phyloP scores from a whole-genome alignment of 2,329 filamentous ascomycete genomes.

The Neobulgaria alba region DNA sequence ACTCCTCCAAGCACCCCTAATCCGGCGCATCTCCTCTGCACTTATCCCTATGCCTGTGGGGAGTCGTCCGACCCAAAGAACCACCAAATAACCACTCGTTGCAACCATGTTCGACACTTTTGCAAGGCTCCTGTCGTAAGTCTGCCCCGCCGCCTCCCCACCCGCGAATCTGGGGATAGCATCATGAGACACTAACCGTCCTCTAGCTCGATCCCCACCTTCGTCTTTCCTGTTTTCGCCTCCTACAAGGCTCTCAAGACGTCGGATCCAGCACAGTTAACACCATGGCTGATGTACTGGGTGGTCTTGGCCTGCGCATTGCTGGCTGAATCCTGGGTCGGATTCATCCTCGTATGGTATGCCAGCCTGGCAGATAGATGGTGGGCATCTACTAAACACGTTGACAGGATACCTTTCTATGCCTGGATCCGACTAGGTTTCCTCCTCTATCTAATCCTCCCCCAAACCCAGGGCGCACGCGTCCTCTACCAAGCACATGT shows the following conservation, averaged over 20 bases:
- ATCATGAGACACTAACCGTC: conserved; percentile 15
- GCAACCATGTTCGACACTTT: conserved; percentile 55
- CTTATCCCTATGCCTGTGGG: not conserved
- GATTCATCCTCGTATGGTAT: conserved; percentile 77
- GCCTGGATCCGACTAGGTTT: conserved; percentile 80
- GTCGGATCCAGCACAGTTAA: conserved; percentile 77
- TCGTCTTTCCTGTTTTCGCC: conserved; percentile 91
- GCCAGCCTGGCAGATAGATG: too few relatives aligned
- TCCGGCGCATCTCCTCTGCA: not conserved
- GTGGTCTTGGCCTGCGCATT: conserved; percentile 78
- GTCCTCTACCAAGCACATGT: conserved; percentile 77
- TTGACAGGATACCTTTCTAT: conserved; percentile 85
- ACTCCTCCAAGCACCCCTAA: too few relatives aligned
- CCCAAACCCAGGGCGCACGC: conserved; percentile 89
- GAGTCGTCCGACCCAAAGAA: not conserved
- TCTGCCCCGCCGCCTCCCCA: conserved; percentile 28
- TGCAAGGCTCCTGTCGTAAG: conserved; percentile 66
- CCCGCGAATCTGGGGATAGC: conserved; percentile 4
- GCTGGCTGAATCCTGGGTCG: conserved; percentile 77
- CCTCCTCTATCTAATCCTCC: conserved; percentile 91
- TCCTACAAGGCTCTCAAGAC: conserved; percentile 97
- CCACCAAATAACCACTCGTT: not conserved
- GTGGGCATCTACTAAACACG: too few relatives aligned
- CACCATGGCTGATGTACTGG: conserved; percentile 99
- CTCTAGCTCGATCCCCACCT: conserved; percentile 70